Percentiles rank a stretch among this genome's conserved stretches.
These are phyloP conservation scores for Taphrina populina DNA, from an alignment of 1,139 yeast genomes.

Conservation along the genomic window DNA sequence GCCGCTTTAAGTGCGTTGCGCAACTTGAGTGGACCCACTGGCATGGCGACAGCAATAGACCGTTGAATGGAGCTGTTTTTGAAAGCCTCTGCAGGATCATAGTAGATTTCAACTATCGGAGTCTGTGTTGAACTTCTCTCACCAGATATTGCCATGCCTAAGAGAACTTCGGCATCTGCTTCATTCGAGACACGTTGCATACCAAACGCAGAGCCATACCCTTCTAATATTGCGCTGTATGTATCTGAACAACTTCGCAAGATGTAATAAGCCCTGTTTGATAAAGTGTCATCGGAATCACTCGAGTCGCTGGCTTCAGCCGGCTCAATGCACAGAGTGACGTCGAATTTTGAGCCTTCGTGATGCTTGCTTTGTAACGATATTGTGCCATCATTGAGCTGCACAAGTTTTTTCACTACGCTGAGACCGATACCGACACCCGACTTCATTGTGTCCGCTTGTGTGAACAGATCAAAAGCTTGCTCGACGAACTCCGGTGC, in stretches of 20 bases:
- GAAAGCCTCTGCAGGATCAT: background rate
- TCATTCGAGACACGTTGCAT: too few species aligned
- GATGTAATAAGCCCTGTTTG: too few species aligned
- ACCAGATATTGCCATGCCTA: too few species aligned
- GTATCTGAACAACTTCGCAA: too few species aligned
- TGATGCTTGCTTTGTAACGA: background rate
- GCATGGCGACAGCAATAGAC: background rate
- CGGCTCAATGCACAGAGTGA: slow-evolving; percentile 12
- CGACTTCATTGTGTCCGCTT: slow-evolving; percentile 89
- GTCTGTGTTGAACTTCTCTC: too few species aligned
- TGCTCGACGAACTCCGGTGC: slow-evolving; percentile 77
- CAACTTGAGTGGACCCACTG: slow-evolving; percentile 1
- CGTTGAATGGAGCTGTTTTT: background rate
- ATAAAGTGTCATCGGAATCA: too few species aligned
- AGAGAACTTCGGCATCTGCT: too few species aligned
- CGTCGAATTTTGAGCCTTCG: slow-evolving; percentile 15
- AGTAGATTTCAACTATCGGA: background rate
- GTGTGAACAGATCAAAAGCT: slow-evolving; percentile 80
- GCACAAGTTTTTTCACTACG: slow-evolving; percentile 12
- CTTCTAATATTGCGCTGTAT: too few species aligned
- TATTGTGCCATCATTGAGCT: slow-evolving; percentile 5
- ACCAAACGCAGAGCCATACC: too few species aligned
- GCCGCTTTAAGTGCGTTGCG: background rate
- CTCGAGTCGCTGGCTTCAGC: too few species aligned
- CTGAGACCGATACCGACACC: slow-evolving; percentile 24